Conservation (phyloP, 148 eudicot genomes). For the Vaccinium corymbosum region DNA sequence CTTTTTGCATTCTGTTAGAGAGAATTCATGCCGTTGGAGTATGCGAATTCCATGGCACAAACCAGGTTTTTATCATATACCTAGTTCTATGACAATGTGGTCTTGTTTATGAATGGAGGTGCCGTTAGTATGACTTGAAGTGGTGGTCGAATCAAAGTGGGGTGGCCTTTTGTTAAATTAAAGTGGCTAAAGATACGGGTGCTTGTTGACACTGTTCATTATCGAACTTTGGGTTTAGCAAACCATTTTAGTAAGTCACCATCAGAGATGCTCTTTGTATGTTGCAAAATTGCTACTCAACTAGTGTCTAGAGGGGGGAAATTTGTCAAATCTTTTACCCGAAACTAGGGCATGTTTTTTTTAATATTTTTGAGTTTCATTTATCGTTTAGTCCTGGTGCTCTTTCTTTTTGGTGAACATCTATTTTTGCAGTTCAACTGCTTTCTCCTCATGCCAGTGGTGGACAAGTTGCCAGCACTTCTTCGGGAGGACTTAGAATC, state of each 20-base stretch:
- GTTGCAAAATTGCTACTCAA: not conserved
- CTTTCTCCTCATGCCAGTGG: slow-evolving; percentile 94
- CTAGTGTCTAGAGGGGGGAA: not conserved
- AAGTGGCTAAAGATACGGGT: not conserved
- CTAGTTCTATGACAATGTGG: not conserved
- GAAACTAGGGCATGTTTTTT: not conserved
- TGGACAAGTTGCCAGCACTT: slow-evolving; percentile 91
- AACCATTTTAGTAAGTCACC: not conserved
- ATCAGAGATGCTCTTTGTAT: not conserved
- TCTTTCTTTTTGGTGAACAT: not conserved
- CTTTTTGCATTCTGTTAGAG: not conserved
- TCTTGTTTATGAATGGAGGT: not conserved
- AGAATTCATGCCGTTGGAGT: not conserved
- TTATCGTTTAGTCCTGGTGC: not conserved
- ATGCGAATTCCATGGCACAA: not conserved
- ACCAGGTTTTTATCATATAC: not conserved
- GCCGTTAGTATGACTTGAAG: not conserved
- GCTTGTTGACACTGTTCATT: not conserved
- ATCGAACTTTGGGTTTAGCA: not conserved
- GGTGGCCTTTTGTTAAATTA: not conserved
- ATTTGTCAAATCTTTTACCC: not conserved
- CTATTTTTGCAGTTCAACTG: slow-evolving; percentile 72
- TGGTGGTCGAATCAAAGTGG: not conserved
- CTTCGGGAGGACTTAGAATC: slow-evolving; percentile 80
- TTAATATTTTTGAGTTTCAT: not conserved